Evolutionary conservation across 2,329 filamentous ascomycete species (phyloP), one percentile per base, ranked within the genome.

Genomic region (Colletotrichum aenigma): DNA sequence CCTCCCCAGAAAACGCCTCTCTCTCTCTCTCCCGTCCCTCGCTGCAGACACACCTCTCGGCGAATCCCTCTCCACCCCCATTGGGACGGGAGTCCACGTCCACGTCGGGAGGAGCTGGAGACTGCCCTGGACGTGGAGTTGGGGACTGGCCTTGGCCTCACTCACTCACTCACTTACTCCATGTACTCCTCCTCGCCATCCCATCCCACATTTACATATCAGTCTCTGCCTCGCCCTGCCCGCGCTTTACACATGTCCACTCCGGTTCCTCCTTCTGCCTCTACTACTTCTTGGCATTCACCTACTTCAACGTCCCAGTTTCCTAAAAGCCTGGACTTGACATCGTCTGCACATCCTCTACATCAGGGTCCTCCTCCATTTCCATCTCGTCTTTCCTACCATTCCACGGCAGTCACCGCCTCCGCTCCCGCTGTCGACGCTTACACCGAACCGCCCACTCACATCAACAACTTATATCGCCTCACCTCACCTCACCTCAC

Each of bases 121-220:
- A 52, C 43, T 52, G 18, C 38, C 38, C 18, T 48, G 38, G 38
- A 52, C 43, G 55, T 58, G 55, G 55, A 68, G 43, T 61, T 36
- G 56, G 34, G 43, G 26, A 24, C 28, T 48, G 38, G 43, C n/a
- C n/a, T 24, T 52, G 43, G 43, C n/a, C n/a, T 52, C 43, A 52
- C 43, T 52, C 58, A 52, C 43, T 52, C 43, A 52, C n/a, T 52
- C n/a, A 62, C 58, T 34, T 24, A 56, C 30, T 61, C 58, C 26
- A n/a, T 34, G 28, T 32, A n/a, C 18, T 38, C 36, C 36, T 38
- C 36, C 16, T 38, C 36, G 36, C 36, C 36, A 38, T 38, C 36
- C 36, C 36, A 70, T 70, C 68, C 68, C 73, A 52, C 70, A 68
- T 68, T 43, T 75, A 73, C 70, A 75, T 73, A 75, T 73, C 64